A percentile compares a stretch with the other conserved stretches of the same genome.
These are phyloP conservation scores for Fusarium begoniae DNA, from an alignment of 2,329 filamentous ascomycete species.

Conservation along the genomic window DNA sequence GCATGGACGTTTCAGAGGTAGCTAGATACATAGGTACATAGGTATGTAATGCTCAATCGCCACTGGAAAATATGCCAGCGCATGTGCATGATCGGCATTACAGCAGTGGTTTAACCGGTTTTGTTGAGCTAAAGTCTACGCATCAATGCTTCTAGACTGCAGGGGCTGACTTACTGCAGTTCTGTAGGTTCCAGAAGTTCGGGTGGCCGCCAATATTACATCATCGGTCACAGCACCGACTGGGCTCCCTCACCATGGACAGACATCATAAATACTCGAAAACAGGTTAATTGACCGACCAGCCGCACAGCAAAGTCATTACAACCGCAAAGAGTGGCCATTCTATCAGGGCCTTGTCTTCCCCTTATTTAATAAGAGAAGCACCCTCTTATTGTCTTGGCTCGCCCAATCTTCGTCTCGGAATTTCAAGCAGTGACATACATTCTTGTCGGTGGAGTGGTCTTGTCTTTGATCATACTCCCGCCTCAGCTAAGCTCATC, in stretches of 20 bases:
- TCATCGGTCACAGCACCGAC: slow-evolving; percentile 31
- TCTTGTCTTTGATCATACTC: neutral
- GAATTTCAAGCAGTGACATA: slow-evolving; percentile 13
- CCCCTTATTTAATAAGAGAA: slow-evolving; percentile 6
- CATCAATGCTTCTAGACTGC: slow-evolving; percentile 8
- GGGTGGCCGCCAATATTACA: slow-evolving; percentile 36
- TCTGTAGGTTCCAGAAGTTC: slow-evolving; percentile 25
- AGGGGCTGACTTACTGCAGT: neutral
- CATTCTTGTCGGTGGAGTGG: slow-evolving; percentile 4
- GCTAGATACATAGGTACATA: too few relatives aligned
- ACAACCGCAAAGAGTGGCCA: neutral
- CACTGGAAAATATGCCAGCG: slow-evolving; percentile 21
- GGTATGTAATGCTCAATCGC: slow-evolving; percentile 9
- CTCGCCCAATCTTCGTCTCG: slow-evolving; percentile 23
- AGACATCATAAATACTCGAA: slow-evolving; percentile 24
- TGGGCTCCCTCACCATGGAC: slow-evolving; percentile 32
- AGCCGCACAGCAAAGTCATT: slow-evolving; percentile 1
- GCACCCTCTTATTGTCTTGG: slow-evolving; percentile 4
- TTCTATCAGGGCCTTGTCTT: neutral
- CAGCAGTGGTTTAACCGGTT: slow-evolving; percentile 20
- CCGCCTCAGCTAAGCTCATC: neutral
- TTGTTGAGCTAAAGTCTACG: slow-evolving; percentile 4
- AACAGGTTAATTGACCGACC: slow-evolving; percentile 33
- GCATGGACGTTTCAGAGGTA: slow-evolving; percentile 18
- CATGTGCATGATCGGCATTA: slow-evolving; percentile 24